phyloP scores from a whole-genome alignment of 768 basidiomycete genomes.

The Butyriboletus loyo region DNA sequence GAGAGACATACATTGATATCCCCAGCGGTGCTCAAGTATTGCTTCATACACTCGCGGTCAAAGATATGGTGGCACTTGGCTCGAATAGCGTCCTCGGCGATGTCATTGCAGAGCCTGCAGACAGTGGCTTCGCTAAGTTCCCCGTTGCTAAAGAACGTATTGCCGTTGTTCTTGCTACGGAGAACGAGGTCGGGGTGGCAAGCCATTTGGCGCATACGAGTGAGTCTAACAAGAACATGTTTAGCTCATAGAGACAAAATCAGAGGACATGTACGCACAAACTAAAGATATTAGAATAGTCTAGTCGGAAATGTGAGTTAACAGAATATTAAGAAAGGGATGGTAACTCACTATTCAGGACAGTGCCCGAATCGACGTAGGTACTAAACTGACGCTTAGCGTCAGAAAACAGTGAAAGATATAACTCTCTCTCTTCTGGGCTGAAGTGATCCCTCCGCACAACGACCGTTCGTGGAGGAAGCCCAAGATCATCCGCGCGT shows the following conservation, averaged over 20 bases:
- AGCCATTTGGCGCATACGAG: slow-evolving; percentile 94
- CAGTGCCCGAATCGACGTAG: slow-evolving; percentile 85
- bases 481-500: slow-evolving; percentile 91
- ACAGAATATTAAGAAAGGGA: background rate
- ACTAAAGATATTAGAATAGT: slow-evolving; percentile 89
- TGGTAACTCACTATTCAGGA: slow-evolving; percentile 77
- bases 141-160: slow-evolving; percentile 51
- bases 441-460: slow-evolving; percentile 92
- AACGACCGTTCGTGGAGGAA: slow-evolving; percentile 89
- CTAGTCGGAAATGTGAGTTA: slow-evolving; percentile 34
- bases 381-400: slow-evolving; percentile 91
- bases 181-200: slow-evolving; percentile 94
- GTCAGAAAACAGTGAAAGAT: slow-evolving; percentile 86
- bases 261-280: slow-evolving; percentile 44
- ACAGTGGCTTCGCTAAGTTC: slow-evolving; percentile 74
- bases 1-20: slow-evolving; percentile 53
- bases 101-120: slow-evolving; percentile 94
- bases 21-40: slow-evolving; percentile 77
- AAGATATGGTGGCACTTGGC: slow-evolving; percentile 93
- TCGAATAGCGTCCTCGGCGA: slow-evolving; percentile 96
- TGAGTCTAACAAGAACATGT: slow-evolving; percentile 54
- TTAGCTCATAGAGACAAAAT: background rate
- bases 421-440: slow-evolving; percentile 95
- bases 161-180: slow-evolving; percentile 75
- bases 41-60: slow-evolving; percentile 92